Evolutionary conservation across 2,329 filamentous ascomycete genomes (phyloP), one percentile per base, ranked within the genome.

Genomic region (Plectosphaerella sp.): DNA sequence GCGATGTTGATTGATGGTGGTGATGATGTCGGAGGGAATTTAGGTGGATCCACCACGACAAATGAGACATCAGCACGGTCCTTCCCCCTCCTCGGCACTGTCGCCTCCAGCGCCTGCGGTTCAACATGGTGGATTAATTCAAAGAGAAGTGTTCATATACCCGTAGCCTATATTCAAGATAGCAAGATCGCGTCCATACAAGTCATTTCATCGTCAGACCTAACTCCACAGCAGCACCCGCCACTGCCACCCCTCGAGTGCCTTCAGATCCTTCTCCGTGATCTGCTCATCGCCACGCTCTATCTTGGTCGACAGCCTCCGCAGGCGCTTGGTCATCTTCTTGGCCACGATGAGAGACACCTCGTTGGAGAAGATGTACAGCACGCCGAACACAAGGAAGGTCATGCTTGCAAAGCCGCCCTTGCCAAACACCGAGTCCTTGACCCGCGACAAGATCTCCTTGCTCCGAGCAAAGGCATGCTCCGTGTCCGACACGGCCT

Each of bases 301-400:
- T 15, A 83, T 67, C 59, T 75, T 74, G 22, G 67, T 61, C 25
- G 67, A 65, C 8, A 83, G 69, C 46, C 70, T 70, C 66, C 73
- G 77, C 47, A 83, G 60, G 25, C 79, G 67, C 62, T 75, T 77
- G 28, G 72, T 69, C 16, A 80, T 64, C 4, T 79, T 82, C 59
- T 70, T 72, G 11, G 77, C 78, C 4, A 82, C 78, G 5, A 79
- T 73, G 46, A 83, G 61, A 49, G 76, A 72, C 18, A 84, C 79
- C 62, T 84, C 80, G 61, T 80, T 82, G 59, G 76, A 74, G 56
- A 84, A 84, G 12, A 83, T 73, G 61, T 80, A 83, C 39, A 83
- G 66, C 18, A 81, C 75, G 3, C 78, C 75, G 56, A 83, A 77
- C 3, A 83, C 77, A 33, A 83, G 75, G 56, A 80, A 75, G 9